phyloP scores from a whole-genome alignment of 2,329 filamentous ascomycete species.

The Verticillium albo-atrum region DNA sequence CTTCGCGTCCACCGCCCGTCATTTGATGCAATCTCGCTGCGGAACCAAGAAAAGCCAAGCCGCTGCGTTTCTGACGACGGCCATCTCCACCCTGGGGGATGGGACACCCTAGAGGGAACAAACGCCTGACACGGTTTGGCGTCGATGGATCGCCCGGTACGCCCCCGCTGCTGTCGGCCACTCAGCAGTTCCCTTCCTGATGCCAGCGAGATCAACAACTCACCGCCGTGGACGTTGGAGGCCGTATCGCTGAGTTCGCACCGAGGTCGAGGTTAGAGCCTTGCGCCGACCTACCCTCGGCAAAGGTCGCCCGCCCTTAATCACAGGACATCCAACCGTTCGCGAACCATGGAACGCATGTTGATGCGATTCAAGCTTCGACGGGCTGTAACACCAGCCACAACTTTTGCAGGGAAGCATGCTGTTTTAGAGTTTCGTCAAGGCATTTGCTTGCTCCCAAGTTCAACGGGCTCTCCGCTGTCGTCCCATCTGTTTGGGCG shows the following conservation, averaged over 20 bases:
- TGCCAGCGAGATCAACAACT: not conserved
- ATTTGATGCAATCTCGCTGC: slow-evolving; percentile 10
- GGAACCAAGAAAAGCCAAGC: slow-evolving; percentile 10
- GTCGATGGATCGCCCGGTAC: not conserved
- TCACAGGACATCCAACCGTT: not conserved
- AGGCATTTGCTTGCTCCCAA: slow-evolving; percentile 1
- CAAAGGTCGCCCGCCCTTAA: not conserved
- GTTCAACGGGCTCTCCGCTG: not conserved
- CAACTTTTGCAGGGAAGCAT: slow-evolving; percentile 4
- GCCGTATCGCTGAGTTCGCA: not conserved
- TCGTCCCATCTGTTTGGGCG: slow-evolving; percentile 5
- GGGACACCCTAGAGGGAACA: not conserved
- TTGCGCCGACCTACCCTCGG: not conserved
- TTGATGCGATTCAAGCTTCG: not conserved
- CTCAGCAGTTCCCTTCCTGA: not conserved
- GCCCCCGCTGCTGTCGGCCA: not conserved
- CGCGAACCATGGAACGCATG: not conserved
- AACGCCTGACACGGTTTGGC: not conserved
- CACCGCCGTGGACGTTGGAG: not conserved
- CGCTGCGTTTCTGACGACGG: not conserved
- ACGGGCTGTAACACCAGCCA: not conserved
- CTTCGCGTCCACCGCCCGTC: slow-evolving; percentile 9
- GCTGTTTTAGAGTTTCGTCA: slow-evolving; percentile 10
- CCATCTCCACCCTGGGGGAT: not conserved
- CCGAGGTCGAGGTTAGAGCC: not conserved